Base-by-base conservation (phyloP, 495 filamentous ascomycete genomes). In the Bathelium albidoporum region DNA sequence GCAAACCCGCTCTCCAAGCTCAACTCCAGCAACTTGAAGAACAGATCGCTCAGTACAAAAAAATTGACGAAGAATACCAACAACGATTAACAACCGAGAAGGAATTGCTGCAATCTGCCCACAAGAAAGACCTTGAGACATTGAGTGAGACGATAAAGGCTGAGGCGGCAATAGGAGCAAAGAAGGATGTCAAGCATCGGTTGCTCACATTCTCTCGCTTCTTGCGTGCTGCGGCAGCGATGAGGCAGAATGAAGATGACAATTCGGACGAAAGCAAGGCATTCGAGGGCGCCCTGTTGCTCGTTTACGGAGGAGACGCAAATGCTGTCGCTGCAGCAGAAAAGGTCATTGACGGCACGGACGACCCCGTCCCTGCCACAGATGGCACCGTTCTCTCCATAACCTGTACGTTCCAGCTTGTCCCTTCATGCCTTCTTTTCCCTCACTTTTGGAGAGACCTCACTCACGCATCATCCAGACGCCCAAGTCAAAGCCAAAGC, bases 301-400 rank as follows among this genome's bases (percentile, higher is more conserved):
- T 89, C 69, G 87, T 97, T 43, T 99, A 99, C 74, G 87, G 85
- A 24, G 95, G 95, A 32, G 88, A 91, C 66, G 82, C 87, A 58
- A 81, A 82, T 67, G 92, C 91, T 20, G 89, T 99, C 18, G 78
- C 81, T 39, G 83, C 89, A 14, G 93, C 95, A 79, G 72, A 90
- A 66, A 95, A 90, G 76, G 78, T 99, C 43, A 88, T 95, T 62
- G 79, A 90, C 53, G 94, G 92, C 29, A 82, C 81, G 28, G 84
- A 89, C 36, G 91, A 97, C 63, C 81, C 79, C 66, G 82, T 90
- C 1, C 70, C 74, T 58, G 86, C 83, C 59, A 85, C 88, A 32
- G 81, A 83, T 53, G 84, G 86, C 18, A 82, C 84, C 2, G 64
- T 72, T 18, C 79, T 93, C 34, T 80, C 87, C 39, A 80, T 88